phyloP scores from a whole-genome alignment of 139 green algal genomes.

The Haematococcus lacustris region DNA sequence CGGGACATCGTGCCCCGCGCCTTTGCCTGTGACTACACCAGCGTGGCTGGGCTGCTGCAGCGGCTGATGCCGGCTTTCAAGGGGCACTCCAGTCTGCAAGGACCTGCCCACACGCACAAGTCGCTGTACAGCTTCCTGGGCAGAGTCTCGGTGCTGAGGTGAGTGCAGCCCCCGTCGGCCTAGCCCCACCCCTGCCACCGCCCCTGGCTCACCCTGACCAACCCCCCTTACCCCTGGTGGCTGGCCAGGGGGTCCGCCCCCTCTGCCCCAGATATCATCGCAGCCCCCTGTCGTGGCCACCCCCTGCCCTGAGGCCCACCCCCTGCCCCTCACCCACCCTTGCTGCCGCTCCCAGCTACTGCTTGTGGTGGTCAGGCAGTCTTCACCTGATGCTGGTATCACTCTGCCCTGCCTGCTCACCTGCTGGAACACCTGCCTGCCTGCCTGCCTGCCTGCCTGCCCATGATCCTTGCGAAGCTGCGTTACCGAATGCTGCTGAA shows the following conservation, averaged over 20 bases:
- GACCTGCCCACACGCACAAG: conserved; percentile 22
- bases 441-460: background rate
- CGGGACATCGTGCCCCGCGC: conserved; percentile 95
- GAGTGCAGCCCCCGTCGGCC: background rate
- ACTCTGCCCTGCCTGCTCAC: too few species aligned
- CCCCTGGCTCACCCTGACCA: too few species aligned
- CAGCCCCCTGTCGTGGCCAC: background rate
- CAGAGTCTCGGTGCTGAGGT: conserved; percentile 67
- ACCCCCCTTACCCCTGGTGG: too few species aligned
- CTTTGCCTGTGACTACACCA: conserved; percentile 95
- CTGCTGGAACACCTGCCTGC: background rate
- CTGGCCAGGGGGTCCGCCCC: too few species aligned
- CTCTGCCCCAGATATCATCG: too few species aligned
- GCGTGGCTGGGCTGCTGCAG: conserved; percentile 55
- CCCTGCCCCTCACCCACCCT: background rate
- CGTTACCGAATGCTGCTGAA: background rate
- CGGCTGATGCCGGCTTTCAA: conserved; percentile 58
- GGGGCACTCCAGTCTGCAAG: conserved; percentile 63
- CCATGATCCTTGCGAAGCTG: background rate
- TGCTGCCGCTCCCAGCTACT: too few species aligned
- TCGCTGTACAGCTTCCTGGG: conserved; percentile 88
- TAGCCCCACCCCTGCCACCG: background rate
- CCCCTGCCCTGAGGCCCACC: background rate
- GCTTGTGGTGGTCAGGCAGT: too few species aligned
- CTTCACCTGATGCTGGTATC: too few species aligned